These are phyloP conservation scores for Fraxinus platypoda DNA, from an alignment of 305 asterid genomes.

Conservation along the genomic window DNA sequence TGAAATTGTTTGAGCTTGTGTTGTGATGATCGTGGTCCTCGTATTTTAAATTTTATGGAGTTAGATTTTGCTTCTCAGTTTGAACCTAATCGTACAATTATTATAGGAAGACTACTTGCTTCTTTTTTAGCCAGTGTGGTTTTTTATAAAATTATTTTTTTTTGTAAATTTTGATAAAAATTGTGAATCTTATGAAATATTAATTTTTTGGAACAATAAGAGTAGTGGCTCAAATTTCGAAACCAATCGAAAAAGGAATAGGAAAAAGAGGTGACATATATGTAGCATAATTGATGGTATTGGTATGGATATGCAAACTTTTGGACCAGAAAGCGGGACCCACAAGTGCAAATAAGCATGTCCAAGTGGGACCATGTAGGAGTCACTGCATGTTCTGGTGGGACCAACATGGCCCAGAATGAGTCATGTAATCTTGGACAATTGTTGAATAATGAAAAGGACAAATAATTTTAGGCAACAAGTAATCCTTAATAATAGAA, in stretches of 20 bases:
- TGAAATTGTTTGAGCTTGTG: neutral
- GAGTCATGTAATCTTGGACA: neutral
- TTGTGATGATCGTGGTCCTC: neutral
- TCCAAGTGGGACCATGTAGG: neutral
- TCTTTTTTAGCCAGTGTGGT: neutral
- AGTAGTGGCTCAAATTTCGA: no score
- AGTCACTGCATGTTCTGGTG: constrained; percentile 15
- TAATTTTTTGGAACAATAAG: no score
- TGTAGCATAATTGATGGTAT: no score
- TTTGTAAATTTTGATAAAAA: no score
- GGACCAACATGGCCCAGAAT: constrained; percentile 22
- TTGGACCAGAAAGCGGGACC: constrained; percentile 18
- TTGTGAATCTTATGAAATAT: no score
- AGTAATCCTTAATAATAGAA: no score
- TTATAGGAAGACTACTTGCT: neutral
- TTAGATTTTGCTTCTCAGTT: neutral
- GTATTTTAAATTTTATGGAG: neutral
- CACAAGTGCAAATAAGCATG: neutral
- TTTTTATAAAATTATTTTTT: no score
- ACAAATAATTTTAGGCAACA: constrained; percentile 15
- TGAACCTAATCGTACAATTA: neutral
- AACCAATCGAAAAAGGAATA: neutral
- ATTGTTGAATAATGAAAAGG: neutral
- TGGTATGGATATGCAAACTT: constrained; percentile 1
- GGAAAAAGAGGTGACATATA: no score